A percentile compares a stretch with the other conserved stretches of the same genome.
Evolutionary conservation across 192 early-diverging fungal species (phyloP).

Genomic region (Coemansia sp.): DNA sequence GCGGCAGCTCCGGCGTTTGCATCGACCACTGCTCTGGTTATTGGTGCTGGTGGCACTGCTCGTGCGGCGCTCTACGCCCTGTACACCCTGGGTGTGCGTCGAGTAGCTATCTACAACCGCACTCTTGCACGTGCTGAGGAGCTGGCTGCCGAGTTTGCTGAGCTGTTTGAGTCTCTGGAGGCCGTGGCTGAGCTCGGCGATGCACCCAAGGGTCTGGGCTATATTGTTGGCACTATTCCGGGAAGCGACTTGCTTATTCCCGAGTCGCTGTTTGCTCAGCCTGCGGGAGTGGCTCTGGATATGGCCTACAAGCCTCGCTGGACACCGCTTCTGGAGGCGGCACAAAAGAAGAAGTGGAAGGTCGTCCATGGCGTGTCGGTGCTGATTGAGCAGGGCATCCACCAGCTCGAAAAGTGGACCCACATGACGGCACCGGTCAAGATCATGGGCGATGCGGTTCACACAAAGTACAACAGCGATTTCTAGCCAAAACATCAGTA

Average conservation of each 20-base stretch:
- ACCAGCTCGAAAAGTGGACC: slow-evolving; percentile 89
- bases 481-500: slow-evolving; percentile 3
- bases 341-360: slow-evolving; percentile 54
- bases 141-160: slow-evolving; percentile 59
- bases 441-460: slow-evolving; percentile 35
- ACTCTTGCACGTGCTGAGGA: slow-evolving; percentile 68
- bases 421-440: slow-evolving; percentile 18
- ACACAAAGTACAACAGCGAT: slow-evolving; percentile 36
- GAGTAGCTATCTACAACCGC: slow-evolving; percentile 84
- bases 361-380: slow-evolving; percentile 83
- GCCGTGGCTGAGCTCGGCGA: slow-evolving; percentile 51
- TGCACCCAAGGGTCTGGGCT: slow-evolving; percentile 33
- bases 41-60: slow-evolving; percentile 94
- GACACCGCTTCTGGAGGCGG: slow-evolving; percentile 75
- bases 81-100: slow-evolving; percentile 60
- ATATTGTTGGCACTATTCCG: slow-evolving; percentile 87
- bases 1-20: slow-evolving; percentile 4
- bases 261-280: slow-evolving; percentile 50
- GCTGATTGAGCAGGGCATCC: slow-evolving; percentile 86
- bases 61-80: slow-evolving; percentile 89
- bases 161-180: slow-evolving; percentile 48
- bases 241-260: slow-evolving; percentile 62
- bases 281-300: slow-evolving; percentile 76
- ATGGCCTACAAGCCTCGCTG: slow-evolving; percentile 90
- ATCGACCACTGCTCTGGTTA: slow-evolving; percentile 63